Percentiles rank a stretch among this genome's conserved stretches.
These are phyloP conservation scores for Leucosporidium creatinivorum DNA, from an alignment of 768 basidiomycete species.

Conservation along the genomic window DNA sequence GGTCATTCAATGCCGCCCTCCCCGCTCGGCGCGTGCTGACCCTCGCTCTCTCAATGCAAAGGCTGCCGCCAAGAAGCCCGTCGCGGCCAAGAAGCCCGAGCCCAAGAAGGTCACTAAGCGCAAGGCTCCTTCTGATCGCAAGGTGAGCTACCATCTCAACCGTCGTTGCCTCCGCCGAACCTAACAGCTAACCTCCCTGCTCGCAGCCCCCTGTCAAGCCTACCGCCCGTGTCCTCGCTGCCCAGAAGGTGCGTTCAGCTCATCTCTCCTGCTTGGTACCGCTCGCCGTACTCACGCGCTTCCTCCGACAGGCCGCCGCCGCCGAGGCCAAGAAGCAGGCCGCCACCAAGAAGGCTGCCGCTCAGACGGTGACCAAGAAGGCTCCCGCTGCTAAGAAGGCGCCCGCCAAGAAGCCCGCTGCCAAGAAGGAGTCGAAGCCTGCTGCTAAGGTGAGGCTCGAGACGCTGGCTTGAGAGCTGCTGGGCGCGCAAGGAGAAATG, in stretches of 20 bases:
- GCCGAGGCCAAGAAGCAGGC: constrained; percentile 27
- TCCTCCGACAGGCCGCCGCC: constrained; percentile 17
- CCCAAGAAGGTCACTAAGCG: constrained; percentile 28
- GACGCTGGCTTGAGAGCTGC: background rate
- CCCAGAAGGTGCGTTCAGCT: constrained; percentile 35
- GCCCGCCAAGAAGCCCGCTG: constrained; percentile 44
- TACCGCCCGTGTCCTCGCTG: constrained; percentile 40
- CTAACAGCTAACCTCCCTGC: too few relatives aligned
- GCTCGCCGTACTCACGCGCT: constrained; percentile 26
- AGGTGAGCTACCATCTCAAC: constrained; percentile 31
- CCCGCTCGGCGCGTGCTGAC: background rate
- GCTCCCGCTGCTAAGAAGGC: background rate
- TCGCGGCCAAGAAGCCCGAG: constrained; percentile 25
- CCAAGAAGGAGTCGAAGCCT: constrained; percentile 38
- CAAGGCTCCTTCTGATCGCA: constrained; percentile 40
- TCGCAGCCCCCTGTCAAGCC: constrained; percentile 36
- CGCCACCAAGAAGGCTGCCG: constrained; percentile 41
- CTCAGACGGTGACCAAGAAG: constrained; percentile 22
- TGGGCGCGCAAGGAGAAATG: constrained; percentile 42
- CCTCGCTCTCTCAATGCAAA: background rate
- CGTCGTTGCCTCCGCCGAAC: too few relatives aligned
- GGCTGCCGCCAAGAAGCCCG: background rate
- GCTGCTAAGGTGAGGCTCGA: constrained; percentile 44
- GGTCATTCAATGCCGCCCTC: background rate
- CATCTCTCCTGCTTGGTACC: constrained; percentile 48